Percentiles rank a stretch among this genome's conserved stretches.
Conservation (phyloP, 2,329 filamentous ascomycete genomes). For the Neofusicoccum kwambonambiense region DNA sequence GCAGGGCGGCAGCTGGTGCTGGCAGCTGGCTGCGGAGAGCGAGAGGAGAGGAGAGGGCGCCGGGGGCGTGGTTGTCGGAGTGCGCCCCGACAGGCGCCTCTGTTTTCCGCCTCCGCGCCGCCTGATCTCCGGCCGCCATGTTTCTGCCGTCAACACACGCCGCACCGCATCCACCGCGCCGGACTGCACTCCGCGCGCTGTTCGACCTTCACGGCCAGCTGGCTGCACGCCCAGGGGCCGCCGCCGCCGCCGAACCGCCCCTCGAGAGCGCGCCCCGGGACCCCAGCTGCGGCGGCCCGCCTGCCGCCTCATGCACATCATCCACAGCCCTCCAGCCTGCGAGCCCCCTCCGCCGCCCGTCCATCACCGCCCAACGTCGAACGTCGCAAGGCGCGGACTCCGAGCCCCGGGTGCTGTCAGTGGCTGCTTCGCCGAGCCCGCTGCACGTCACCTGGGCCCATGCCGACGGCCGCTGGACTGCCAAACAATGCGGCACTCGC, state of each 20-base stretch:
- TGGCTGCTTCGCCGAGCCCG: neutral
- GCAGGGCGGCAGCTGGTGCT: no score
- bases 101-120: no score
- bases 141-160: neutral
- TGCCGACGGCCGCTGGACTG: neutral
- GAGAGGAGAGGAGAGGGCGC: no score
- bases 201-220: neutral
- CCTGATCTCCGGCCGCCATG: no score
- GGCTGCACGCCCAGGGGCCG: no score
- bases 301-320: neutral
- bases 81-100: no score
- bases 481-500: no score
- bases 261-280: no score
- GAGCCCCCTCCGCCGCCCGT: no score
- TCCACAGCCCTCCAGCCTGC: neutral
- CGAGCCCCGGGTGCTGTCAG: neutral
- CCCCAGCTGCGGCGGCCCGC: neutral
- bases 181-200: neutral
- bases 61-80: no score
- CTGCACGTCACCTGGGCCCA: neutral
- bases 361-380: neutral
- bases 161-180: neutral
- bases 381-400: neutral
- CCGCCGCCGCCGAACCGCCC: no score
- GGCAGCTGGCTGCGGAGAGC: no score